Evolutionary conservation across 2,329 filamentous ascomycete species (phyloP).

Genomic region (Fusarium tjaetaba): DNA sequence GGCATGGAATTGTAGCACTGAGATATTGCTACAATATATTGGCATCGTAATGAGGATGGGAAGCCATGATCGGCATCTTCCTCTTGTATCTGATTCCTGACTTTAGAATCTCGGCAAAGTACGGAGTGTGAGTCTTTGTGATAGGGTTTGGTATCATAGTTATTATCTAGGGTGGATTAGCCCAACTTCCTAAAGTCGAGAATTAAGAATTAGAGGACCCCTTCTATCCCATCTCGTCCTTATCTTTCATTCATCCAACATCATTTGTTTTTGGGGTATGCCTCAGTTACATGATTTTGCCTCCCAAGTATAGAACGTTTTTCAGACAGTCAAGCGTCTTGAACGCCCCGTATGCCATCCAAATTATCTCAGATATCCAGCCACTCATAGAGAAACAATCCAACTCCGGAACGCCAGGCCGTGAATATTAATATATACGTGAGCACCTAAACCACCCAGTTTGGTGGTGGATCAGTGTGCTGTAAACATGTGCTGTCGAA

Average conservation of each 20-base stretch:
- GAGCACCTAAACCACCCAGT: neutral
- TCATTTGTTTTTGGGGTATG: conserved; percentile 14
- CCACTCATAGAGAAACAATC: conserved; percentile 13
- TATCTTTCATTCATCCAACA: conserved; percentile 17
- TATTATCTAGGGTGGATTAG: conserved; percentile 16
- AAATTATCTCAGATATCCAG: conserved; percentile 26
- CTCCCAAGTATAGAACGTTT: conserved; percentile 6
- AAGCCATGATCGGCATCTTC: conserved; percentile 12
- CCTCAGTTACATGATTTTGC: conserved; percentile 9
- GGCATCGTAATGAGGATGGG: conserved; percentile 40
- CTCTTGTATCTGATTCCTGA: neutral
- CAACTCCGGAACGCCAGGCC: conserved; percentile 42
- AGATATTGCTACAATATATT: conserved; percentile 13
- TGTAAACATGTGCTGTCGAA: conserved; percentile 13
- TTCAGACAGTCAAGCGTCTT: neutral
- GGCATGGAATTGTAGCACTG: neutral
- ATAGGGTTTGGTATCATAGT: conserved; percentile 19
- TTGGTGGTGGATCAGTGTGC: conserved; percentile 3
- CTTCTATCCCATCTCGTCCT: conserved; percentile 19
- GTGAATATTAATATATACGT: conserved; percentile 40
- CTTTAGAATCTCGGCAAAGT: neutral
- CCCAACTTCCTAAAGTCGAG: conserved; percentile 16
- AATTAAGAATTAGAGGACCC: conserved; percentile 24
- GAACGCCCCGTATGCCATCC: conserved; percentile 11
- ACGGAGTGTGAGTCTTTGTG: neutral